Base-by-base conservation (phyloP, 441 rosid species). In the Erodium chrysanthum region DNA sequence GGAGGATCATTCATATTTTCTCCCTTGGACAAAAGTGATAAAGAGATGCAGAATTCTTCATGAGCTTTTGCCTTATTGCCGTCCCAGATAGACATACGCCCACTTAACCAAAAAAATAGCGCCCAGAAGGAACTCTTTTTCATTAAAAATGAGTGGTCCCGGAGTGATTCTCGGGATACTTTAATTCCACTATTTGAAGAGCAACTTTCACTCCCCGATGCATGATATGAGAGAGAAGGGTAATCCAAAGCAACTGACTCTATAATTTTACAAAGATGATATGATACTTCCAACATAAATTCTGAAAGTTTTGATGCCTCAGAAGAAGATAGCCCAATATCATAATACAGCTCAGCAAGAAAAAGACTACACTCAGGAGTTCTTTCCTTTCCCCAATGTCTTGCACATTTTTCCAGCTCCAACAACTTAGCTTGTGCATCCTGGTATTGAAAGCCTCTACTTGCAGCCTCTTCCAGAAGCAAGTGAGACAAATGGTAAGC, bases 71-170 rank as follows among this genome's bases (percentile, higher is more conserved):
- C 81, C 76, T 88, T 95, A 75, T 90, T 83, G 52, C 87, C 84
- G 73, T 95, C 95, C 80, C 80, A 75, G 73, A 87, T 80, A 64
- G 97, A 90, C 76, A 95, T 76, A 70, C 82, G 88, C 40, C 97
- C 99, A 75, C 95, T 90, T 84, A 92, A 81, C 96, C 98, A 95
- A 83, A 85, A 90, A 78, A 83, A 92, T 25, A 96, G 85, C 78
- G 75, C 80, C 99, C 99, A 92, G 73, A 92, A 89, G 66, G 85
- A 78, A 69, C 76, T 76, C 74, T 85, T 87, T 69, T 73, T 61
- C 50, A 72, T 76, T 76, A 76, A 66, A 23, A 80, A 72, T 70
- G 78, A 76, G 70, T 52, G 74, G 44, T 67, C 67, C 56, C 72
- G 46, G 64, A 50, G 62, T 31, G 80, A 68, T 67, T 76, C 78